Base-by-base conservation (phyloP, 2,329 filamentous ascomycete species). In the Apiospora rasikravindrae region DNA sequence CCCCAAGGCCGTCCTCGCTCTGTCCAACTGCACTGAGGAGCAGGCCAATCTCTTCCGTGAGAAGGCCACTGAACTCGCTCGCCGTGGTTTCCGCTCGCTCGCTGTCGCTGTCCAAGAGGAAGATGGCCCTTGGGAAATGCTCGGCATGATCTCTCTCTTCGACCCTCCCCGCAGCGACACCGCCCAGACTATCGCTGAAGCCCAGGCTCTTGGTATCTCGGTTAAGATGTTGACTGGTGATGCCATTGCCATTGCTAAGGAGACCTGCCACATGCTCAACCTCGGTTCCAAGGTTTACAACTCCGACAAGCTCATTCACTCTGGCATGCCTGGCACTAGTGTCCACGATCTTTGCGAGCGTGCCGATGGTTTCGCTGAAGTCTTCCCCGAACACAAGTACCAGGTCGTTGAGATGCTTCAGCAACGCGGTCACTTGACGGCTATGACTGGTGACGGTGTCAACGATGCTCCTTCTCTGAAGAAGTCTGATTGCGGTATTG, bases 221-320 rank as follows among this genome's bases (percentile, higher is more conserved):
- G 91, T 93, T 78, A 93, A 93, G 88, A 93, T 93, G 91, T 86
- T 93, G 83, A 93, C 91, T 86, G 91, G 91, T 90, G 91, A 93
- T 80, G 91, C 91, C 75, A 92, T 93, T 78, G 91, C 91, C 78
- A 93, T 93, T 78, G 91, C 91, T 73, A 93, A 93, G 86, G 91
- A 93, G 84, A 93, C 91, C 78, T 93, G 91, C 88, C 92, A 92
- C 85, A 92, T 93, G 89, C 85, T 93, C 82, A 90, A 91, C 78
- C 88, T 93, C 73, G 90, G 90, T 80, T 93, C 91, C 81, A 93
- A 93, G 86, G 91, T 93, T 76, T 93, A 93, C 88, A 92, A 93
- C 86, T 93, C 91, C 75, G 89, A 91, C 80, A 90, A 90, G 83
- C 88, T 93, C 74, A 92, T 93, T 77, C 89, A 92, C 83, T 90